Evolutionary conservation across 2,329 filamentous ascomycete genomes (phyloP), one percentile per base, ranked within the genome.

Genomic region (Arthrobotrys entomopaga): DNA sequence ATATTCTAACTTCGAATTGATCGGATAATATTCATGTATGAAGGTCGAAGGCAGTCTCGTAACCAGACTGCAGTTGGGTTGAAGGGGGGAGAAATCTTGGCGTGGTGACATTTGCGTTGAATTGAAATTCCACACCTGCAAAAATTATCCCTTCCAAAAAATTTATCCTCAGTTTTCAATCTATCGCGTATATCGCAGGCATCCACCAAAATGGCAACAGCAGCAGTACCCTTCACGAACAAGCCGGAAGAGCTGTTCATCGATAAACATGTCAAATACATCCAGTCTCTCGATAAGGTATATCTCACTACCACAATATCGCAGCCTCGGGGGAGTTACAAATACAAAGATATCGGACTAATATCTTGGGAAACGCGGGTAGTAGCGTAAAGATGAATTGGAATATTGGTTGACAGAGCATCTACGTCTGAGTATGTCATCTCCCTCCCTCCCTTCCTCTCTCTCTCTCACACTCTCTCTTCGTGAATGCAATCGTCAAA

Each of bases 341-440:
- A 54, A 40, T 6, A 34, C 29, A 57, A 54, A 40, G 6, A 54
- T 38, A 16, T 46, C 50, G 26, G 59, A 72, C 60, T 60, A 61
- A 65, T 50, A 22, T 34, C 48, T 29, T 24, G 26, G 40, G 48
- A 40, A 56, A 54, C 46, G 38, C 42, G 19, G 43, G 64, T 42
- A 73, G 69, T 73, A 73, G 69, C 69, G 91, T 80, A 93, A 91
- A 83, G 93, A 98, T 85, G 92, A 97, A 82, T 89, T 97, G 79
- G 93, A 97, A 82, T 99, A 98, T 84, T 97, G 94, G 91, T 86
- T 98, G 80, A 99, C 95, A 13, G 94, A 99, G 82, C 95, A 99
- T 81, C 86, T 99, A 77, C 92, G 95, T 75, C 87, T 99, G 69
- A 97, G 74, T 76, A 74, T 15, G 64, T 16, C 20, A 13, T n/a